Base-by-base conservation (phyloP, 23 red algal species). In the Gracilariopsis chorda region DNA sequence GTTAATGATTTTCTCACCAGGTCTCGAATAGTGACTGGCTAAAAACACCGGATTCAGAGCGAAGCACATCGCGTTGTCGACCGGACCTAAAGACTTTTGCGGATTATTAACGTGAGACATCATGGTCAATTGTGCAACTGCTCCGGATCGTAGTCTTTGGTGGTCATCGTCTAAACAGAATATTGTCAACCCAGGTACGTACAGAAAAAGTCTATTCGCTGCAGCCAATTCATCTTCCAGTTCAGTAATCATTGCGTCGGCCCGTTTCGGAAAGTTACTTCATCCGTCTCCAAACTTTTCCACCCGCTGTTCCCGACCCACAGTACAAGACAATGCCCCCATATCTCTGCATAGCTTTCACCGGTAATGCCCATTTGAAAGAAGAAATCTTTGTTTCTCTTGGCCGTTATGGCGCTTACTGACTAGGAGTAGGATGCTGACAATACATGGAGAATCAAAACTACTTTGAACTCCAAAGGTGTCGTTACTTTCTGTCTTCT, bases 121-220 rank as follows among this genome's bases (percentile, higher is more conserved):
- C 11, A 51, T 79, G 7, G 74, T 79, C 16, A 55, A 55, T 17
- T 79, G 36, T 16, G 74, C 46, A 23, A 79, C 74, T 12, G 42
- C 37, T 79, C 49, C 51, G 7, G 74, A 79, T 17, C 74, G 0
- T 8, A 79, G 27, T 3, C 46, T 48, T 55, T 53, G 40, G 34
- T 79, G 48, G 41, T 78, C 74, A 51, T 78, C 48, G 28, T 78
- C 74, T 14, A 78, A 30, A 48, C 39, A 51, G 9, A 78, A 78
- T 47, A 78, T 51, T 7, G 36, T 52, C 13, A 33, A 0, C 7
- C 47, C 47, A 47, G 74, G 41, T 12, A 79, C 74, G 21, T 51
- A 79, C 7, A 79, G 36, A 19, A 51, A 79, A n/a, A 33, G 28
- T 25, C 74, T 49, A 48, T 55, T 79, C 12, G 51, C 46, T 7